Evolutionary conservation across 2,329 filamentous ascomycete genomes (phyloP), one percentile per base, ranked within the genome.

Genomic region (Sordariomycetes sp.): DNA sequence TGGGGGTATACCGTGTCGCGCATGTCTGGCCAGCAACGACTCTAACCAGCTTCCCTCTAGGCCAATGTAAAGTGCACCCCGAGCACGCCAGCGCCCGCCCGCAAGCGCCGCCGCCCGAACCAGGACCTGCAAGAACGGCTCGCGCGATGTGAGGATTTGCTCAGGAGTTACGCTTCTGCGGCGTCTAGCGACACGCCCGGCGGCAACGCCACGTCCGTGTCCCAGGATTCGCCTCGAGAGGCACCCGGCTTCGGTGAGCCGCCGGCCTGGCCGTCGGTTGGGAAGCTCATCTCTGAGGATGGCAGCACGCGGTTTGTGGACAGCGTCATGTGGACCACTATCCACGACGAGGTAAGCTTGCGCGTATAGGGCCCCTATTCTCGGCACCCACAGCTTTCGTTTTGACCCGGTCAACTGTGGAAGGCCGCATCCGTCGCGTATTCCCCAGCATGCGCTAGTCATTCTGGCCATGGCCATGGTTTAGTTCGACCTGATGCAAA

Each of bases 101-200:
- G 80, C 58, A 83, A 82, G 69, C 75, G 80, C 48, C 72, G 78
- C 60, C 71, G 79, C 53, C 80, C 80, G 10, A 82, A 83, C 56
- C 80, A 83, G 62, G 80, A 83, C 62, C 72, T 84, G 13, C 80
- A 83, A 62, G 80, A 84, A 66, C 74, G 80, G 45, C 70, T 84
- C 39, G 78, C 79, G 3, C 72, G 79, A 57, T 82, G 80, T 61
- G 80, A 84, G 62, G 77, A 80, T 61, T 68, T 83, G 45, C 67
- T 82, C 24, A 81, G 80, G 61, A 76, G 79, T 59, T 82, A 83
- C 66, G 78, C 78, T 13, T 70, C 69, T 6, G 69, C 66, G n/a
- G 63, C 68, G 17, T 45, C 51, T 10, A 48, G 39, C 24, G 52
- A 57, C 12, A 24, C 51, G 56, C 20, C 59, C 56, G 22, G 58